phyloP scores from a whole-genome alignment of 495 filamentous ascomycete species.

The Aspergillus nanangensis region DNA sequence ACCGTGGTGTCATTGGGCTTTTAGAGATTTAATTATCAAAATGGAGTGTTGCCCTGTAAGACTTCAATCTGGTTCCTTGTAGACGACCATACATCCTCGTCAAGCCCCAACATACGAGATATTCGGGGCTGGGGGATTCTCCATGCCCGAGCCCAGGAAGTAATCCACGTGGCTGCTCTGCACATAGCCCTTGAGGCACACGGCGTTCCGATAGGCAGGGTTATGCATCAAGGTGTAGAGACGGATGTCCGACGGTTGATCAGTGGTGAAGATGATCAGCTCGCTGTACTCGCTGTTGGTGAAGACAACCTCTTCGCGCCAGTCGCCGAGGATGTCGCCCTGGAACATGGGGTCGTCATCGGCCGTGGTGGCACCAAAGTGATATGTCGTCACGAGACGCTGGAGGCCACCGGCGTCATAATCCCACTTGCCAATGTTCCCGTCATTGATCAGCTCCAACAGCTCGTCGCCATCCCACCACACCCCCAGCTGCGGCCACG shows the following conservation, averaged over 20 bases:
- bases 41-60: too few relatives aligned
- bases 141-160: slow-evolving; percentile 1
- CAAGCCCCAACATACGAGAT: slow-evolving; percentile 3
- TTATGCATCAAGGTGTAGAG: slow-evolving; percentile 7
- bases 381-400: not conserved
- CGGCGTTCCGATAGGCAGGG: slow-evolving; percentile 6
- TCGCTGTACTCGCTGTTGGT: slow-evolving; percentile 2
- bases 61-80: too few relatives aligned
- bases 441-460: not conserved
- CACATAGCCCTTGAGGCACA: slow-evolving; percentile 4
- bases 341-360: not conserved
- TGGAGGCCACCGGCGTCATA: not conserved
- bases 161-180: slow-evolving; percentile 2
- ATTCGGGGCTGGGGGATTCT: not conserved
- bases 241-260: slow-evolving; percentile 1
- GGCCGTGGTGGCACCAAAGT: not conserved
- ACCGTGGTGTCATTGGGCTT: too few relatives aligned
- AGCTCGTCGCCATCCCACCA: slow-evolving; percentile 5
- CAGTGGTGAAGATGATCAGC: slow-evolving; percentile 7
- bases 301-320: slow-evolving; percentile 4
- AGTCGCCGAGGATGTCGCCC: slow-evolving; percentile 6
- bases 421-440: slow-evolving; percentile 3
- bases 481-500: slow-evolving; percentile 2
- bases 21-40: too few relatives aligned
- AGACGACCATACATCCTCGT: too few relatives aligned